Percentiles rank a stretch among this genome's conserved stretches.
Evolutionary conservation across 1,284 basidiomycete genomes (phyloP).

Genomic region (Trichosporon ovoides): DNA sequence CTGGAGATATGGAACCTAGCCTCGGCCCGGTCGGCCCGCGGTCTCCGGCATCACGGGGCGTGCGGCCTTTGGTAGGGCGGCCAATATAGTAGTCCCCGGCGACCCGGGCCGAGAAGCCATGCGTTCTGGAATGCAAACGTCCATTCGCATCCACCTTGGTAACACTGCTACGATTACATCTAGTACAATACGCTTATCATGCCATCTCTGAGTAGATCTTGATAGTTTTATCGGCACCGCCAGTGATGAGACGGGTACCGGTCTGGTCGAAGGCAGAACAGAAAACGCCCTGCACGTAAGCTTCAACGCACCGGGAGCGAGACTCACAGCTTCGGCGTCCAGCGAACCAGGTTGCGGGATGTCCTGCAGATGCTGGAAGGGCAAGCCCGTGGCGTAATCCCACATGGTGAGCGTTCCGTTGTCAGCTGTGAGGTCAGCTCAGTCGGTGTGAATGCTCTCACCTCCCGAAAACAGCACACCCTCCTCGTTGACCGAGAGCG

Average conservation of each 20-base stretch:
- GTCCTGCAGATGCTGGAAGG: constrained; percentile 92
- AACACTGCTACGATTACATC: background rate
- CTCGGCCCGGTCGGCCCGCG: background rate
- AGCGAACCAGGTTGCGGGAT: constrained; percentile 94
- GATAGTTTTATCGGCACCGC: constrained; percentile 97
- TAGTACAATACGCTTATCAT: constrained; percentile 16
- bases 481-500: constrained; percentile 85
- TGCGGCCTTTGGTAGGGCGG: background rate
- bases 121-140: background rate
- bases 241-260: constrained; percentile 89
- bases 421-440: constrained; percentile 56
- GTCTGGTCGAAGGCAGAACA: constrained; percentile 95
- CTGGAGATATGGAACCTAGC: background rate
- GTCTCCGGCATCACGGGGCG: background rate
- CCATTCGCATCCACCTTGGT: too few relatives aligned
- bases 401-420: constrained; percentile 84
- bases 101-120: background rate
- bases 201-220: constrained; percentile 55
- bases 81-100: background rate
- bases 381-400: constrained; percentile 91
- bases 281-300: constrained; percentile 57
- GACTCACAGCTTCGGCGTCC: constrained; percentile 82
- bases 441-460: constrained; percentile 47
- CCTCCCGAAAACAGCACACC: constrained; percentile 96
- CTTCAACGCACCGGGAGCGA: background rate